Evolutionary conservation across 2,329 filamentous ascomycete genomes (phyloP).

Genomic region (Rhytidhysteron rufulum): DNA sequence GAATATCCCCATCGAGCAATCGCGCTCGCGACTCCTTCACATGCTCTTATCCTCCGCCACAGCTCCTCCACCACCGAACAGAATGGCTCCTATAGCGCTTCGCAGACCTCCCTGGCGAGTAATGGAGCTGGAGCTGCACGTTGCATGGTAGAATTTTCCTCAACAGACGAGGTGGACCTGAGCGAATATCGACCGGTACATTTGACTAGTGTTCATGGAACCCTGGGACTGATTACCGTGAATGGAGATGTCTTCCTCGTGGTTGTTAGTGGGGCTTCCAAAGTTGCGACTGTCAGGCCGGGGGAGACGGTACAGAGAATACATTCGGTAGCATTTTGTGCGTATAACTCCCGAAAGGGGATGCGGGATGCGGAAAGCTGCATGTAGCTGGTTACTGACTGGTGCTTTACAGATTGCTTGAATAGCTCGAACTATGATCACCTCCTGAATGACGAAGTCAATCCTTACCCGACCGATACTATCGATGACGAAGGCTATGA

Average conservation of each 20-base stretch:
- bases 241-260: conserved; percentile 85
- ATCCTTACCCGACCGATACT: conserved; percentile 52
- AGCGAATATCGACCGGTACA: conserved; percentile 73
- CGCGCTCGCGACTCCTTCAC: conserved; percentile 73
- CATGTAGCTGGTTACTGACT: too few relatives aligned
- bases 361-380: too few relatives aligned
- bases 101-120: conserved; percentile 48
- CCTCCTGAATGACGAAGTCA: conserved; percentile 57
- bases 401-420: conserved; percentile 67
- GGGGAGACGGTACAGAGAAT: conserved; percentile 90
- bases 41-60: conserved; percentile 82
- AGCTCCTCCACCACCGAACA: conserved; percentile 61
- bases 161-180: conserved; percentile 61
- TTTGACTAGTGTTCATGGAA: conserved; percentile 73
- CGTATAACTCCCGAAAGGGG: too few relatives aligned
- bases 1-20: conserved; percentile 85
- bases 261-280: conserved; percentile 74
- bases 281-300: conserved; percentile 77
- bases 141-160: conserved; percentile 88
- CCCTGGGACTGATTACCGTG: conserved; percentile 80
- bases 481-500: conserved; percentile 53
- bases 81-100: conserved; percentile 52
- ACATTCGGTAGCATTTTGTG: conserved; percentile 75
- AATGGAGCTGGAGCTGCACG: conserved; percentile 41
- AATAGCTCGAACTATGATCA: conserved; percentile 84